These are phyloP conservation scores for Microdochium trichocladiopsis DNA, from an alignment of 2,329 filamentous ascomycete genomes.

Conservation along the genomic window DNA sequence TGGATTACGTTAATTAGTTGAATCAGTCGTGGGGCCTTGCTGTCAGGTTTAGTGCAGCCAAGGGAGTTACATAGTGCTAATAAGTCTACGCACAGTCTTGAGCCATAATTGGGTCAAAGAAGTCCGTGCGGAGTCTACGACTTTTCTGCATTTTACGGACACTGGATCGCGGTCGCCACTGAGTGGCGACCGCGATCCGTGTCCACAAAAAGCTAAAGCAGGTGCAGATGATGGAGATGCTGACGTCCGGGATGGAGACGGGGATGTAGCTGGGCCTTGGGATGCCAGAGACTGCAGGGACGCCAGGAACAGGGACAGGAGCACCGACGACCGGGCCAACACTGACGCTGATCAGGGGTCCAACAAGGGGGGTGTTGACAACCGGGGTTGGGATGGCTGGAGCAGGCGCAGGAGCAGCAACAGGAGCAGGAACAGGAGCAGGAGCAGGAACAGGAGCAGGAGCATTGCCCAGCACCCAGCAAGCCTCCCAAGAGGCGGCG, in stretches of 20 bases:
- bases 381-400: not conserved
- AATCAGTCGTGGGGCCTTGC: no score
- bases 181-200: no score
- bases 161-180: no score
- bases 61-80: no score
- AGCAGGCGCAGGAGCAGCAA: not conserved
- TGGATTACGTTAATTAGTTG: no score
- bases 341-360: not conserved
- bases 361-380: not conserved
- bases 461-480: not conserved
- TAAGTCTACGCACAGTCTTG: no score
- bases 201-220: no score
- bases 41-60: no score
- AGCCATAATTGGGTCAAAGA: no score
- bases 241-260: slow-evolving; percentile 1
- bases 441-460: not conserved
- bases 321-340: not conserved
- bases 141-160: no score
- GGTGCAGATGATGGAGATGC: slow-evolving; percentile 5
- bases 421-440: not conserved
- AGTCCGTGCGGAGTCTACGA: no score
- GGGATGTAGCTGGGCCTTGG: slow-evolving; percentile 4
- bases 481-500: not conserved
- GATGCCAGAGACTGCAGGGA: not conserved
- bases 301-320: not conserved